Evolutionary conservation across 2,329 filamentous ascomycete genomes (phyloP).

Genomic region (Verruconis gallopava): DNA sequence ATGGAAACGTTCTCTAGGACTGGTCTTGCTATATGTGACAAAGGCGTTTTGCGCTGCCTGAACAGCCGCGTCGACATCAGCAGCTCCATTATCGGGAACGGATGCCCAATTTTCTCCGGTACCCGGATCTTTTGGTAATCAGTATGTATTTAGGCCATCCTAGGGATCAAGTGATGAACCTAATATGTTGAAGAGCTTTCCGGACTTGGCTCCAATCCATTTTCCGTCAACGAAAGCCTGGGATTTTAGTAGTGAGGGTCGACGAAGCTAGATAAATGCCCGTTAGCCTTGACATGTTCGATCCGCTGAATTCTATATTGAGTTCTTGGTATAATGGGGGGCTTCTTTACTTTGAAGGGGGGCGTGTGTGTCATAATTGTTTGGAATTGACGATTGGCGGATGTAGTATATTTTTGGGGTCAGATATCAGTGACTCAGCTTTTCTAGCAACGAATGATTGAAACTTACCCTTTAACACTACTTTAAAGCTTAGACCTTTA

Average conservation of each 20-base stretch:
- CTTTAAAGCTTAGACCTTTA: too few relatives aligned
- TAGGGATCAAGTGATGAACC: too few relatives aligned
- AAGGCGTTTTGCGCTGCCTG: slow-evolving; percentile 49
- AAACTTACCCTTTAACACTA: too few relatives aligned
- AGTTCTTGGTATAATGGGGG: background rate
- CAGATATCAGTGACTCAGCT: too few relatives aligned
- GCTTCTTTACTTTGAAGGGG: background rate
- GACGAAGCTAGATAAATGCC: too few relatives aligned
- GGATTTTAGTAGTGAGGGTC: slow-evolving; percentile 55
- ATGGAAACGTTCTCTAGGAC: slow-evolving; percentile 47
- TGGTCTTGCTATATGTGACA: slow-evolving; percentile 44
- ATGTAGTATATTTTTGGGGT: too few relatives aligned
- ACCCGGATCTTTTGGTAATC: slow-evolving; percentile 40
- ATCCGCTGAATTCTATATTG: background rate
- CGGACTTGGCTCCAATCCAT: slow-evolving; percentile 75
- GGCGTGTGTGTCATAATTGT: background rate
- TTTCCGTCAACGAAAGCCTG: slow-evolving; percentile 82
- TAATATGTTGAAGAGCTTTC: slow-evolving; percentile 80
- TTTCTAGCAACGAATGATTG: too few relatives aligned
- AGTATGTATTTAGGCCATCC: too few relatives aligned
- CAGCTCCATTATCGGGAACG: slow-evolving; percentile 34
- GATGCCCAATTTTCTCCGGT: slow-evolving; percentile 36
- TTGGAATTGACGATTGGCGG: too few relatives aligned
- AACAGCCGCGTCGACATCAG: slow-evolving; percentile 50
- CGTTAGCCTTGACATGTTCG: too few relatives aligned